Base-by-base conservation (phyloP, 805 yeast species). In the Suhomyces canberraensis region DNA sequence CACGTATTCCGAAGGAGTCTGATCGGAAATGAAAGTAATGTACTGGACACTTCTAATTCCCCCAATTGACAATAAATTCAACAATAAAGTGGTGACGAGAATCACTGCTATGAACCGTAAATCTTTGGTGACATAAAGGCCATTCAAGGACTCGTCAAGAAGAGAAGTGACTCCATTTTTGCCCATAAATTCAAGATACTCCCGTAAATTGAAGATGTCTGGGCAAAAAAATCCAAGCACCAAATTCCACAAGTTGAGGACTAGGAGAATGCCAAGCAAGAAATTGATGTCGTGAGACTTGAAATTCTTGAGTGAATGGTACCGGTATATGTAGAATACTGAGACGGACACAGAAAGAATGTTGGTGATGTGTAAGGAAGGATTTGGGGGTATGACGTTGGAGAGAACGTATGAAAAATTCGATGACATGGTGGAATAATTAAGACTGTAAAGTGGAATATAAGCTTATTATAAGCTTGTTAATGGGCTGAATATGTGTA, bases 31-130 rank as follows among this genome's bases (percentile, higher is more conserved):
- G 29, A 43, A 42, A 19, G 42, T 32, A 24, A 50, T 44, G 33
- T 46, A 50, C 32, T 51, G 53, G n/a, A 49, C 33, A 25, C 43
- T 38, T 14, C 41, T 35, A 20, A 42, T 22, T 4, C 44, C 48
- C 7, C 43, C 50, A 2, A 29, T 19, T 7, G 48, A 42, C 25
- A 50, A 35, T 14, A 21, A 13, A 17, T 40, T 42, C 29, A 41
- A 24, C 4, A 47, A 29, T 3, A 37, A 7, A 36, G 45, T 46
- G 13, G 51, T 46, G 8, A 41, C 40, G 8, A 39, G 27, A 14
- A 37, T 37, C 13, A 44, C 30, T 3, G 31, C 16, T 21, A 44
- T 33, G 19, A 45, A 25, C 8, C 9, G 16, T 11, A 39, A 11
- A 30, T 49, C 56, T 31, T 46, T 51, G 19, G 8, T 1, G n/a